These are phyloP conservation scores for Amorphotheca resinae DNA, from an alignment of 495 filamentous ascomycete genomes.

Conservation along the genomic window DNA sequence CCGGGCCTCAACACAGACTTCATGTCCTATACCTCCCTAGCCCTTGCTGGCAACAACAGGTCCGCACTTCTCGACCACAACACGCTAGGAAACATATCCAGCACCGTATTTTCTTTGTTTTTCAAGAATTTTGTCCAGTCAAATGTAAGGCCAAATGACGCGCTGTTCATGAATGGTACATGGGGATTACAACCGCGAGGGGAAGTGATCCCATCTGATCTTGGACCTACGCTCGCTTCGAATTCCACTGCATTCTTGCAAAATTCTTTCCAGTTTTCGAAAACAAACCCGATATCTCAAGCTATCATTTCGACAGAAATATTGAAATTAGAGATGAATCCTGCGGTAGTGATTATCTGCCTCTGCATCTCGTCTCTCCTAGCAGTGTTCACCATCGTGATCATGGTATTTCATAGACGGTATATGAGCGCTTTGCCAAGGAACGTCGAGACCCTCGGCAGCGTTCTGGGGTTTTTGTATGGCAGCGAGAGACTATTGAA, in stretches of 20 bases:
- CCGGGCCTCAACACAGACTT: constrained; percentile 29
- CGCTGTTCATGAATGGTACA: constrained; percentile 4
- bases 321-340: constrained; percentile 23
- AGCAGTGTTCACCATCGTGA: constrained; percentile 19
- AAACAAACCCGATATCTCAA: not conserved
- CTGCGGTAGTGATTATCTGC: constrained; percentile 26
- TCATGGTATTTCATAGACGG: constrained; percentile 9
- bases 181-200: constrained; percentile 15
- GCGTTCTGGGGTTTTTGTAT: constrained; percentile 16
- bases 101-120: constrained; percentile 24
- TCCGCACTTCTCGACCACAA: constrained; percentile 19
- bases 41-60: constrained; percentile 21
- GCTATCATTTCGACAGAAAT: constrained; percentile 17
- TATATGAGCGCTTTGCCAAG: constrained; percentile 9
- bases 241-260: constrained; percentile 14
- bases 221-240: constrained; percentile 21
- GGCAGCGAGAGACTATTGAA: constrained; percentile 14
- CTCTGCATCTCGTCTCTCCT: constrained; percentile 26
- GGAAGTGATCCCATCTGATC: constrained; percentile 24
- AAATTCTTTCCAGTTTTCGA: constrained; percentile 2
- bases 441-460: constrained; percentile 16
- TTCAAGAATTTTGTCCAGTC: constrained; percentile 29
- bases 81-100: constrained; percentile 16
- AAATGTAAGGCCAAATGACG: constrained; percentile 13
- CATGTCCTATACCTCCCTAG: constrained; percentile 28